Base-by-base conservation (phyloP, 1,284 basidiomycete genomes). In the Irpex rosettiformis region DNA sequence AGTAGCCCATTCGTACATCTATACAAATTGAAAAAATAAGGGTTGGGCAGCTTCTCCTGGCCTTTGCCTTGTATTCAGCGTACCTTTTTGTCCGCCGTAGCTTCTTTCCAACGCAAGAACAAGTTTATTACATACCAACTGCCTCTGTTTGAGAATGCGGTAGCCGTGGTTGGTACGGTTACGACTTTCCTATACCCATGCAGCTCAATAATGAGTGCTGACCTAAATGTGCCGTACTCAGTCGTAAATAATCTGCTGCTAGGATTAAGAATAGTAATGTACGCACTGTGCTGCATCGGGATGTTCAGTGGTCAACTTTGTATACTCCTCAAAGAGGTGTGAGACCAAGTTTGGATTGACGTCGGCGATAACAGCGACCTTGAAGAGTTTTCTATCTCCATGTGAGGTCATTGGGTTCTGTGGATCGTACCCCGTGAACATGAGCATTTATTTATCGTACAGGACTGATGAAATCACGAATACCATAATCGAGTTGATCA, bases 401-500 rank as follows among this genome's bases (percentile, higher is more conserved):
- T 61, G 54, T 1, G 53, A 47, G 10, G 57, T 54, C 57, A 61
- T 58, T 28, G 56, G 56, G 54, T 61, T 61, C 57, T 61, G n/a
- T n/a, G n/a, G n/a, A n/a, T n/a, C n/a, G n/a, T n/a, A n/a, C n/a
- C n/a, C n/a, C n/a, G n/a, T n/a, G n/a, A n/a, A n/a, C n/a, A n/a
- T n/a, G n/a, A n/a, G n/a, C n/a, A n/a, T n/a, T n/a, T n/a, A 16
- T 48, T 13, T 10, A 28, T 18, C 13, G 22, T 37, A 30, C 13
- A 24, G 21, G 18, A 10, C 18, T 25, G 33, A 40, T 18, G 22
- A 10, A 18, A n/a, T 7, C 18, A 24, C 7, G 21, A 57, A 29
- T 16, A 64, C 62, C 60, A 56, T 57, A 11, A 62, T 27, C 13
- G 40, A 21, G 45, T 64, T 64, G 30, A 60, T 4, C 13, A 55